phyloP scores from a whole-genome alignment of 2,329 filamentous ascomycete genomes.

The Colletotrichum cordylinicola region DNA sequence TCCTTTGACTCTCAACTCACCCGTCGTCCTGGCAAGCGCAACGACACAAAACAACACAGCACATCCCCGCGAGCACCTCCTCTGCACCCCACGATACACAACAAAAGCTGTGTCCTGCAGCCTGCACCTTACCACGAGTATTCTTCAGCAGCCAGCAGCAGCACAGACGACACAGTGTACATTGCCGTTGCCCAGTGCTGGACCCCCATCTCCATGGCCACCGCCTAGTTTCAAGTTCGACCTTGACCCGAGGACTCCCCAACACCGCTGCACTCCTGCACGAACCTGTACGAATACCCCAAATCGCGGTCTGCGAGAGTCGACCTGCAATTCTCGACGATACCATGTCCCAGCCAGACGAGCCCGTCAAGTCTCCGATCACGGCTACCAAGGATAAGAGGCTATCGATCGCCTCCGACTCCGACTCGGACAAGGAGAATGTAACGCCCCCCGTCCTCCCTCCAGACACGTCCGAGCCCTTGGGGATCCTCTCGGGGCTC shows the following conservation, averaged over 20 bases:
- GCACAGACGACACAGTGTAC: constrained; percentile 17
- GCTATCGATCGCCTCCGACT: constrained; percentile 19
- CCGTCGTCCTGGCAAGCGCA: background rate
- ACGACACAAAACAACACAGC: background rate
- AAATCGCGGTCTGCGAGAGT: constrained; percentile 2
- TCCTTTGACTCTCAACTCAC: background rate
- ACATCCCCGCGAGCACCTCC: background rate
- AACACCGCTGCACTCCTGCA: background rate
- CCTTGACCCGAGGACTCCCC: background rate
- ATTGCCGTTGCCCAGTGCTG: background rate
- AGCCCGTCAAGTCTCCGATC: constrained; percentile 27
- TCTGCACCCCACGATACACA: constrained; percentile 8
- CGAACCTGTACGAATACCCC: background rate
- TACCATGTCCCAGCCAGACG: constrained; percentile 40
- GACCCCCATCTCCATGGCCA: constrained; percentile 22
- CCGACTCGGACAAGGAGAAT: constrained; percentile 23
- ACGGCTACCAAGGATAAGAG: constrained; percentile 23
- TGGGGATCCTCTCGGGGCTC: background rate
- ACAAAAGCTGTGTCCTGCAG: background rate
- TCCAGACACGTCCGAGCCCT: background rate
- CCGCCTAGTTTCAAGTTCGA: constrained; percentile 7
- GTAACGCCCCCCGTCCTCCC: constrained; percentile 20
- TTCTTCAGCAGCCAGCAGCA: constrained; percentile 2
- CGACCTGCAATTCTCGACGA: constrained; percentile 13
- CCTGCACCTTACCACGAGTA: background rate